Base-by-base conservation (phyloP, 2,329 filamentous ascomycete species). In the Hypoxylon sp. region DNA sequence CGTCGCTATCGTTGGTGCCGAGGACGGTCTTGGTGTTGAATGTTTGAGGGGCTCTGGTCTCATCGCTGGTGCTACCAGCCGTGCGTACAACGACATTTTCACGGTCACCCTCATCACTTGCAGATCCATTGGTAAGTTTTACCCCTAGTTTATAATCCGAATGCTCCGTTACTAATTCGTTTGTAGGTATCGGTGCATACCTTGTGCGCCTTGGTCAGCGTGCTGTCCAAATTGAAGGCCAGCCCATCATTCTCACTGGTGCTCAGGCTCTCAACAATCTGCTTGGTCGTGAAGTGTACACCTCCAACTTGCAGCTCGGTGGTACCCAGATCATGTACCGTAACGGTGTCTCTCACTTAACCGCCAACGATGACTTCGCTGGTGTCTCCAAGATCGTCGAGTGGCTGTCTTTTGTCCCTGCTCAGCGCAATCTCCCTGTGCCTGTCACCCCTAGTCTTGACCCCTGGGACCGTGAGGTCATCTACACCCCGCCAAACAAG, bases 271-370 rank as follows among this genome's bases (percentile, higher is more conserved):
- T 99, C 81, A 99, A 99, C 90, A 99, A 98, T 85, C 87, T 99
- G 76, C 90, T 99, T 68, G 96, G 96, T 77, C 94, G 97, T 75
- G 96, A 99, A 83, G 95, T 99, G 31, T 99, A 99, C 85, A 98
- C 96, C 24, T 98, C 96, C 68, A 99, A 99, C 88, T 84, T 99
- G 78, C 96, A 99, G 86, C 93, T 99, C 73, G 96, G 96, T 90
- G 96, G 96, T 76, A 99, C 96, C n/a, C 96, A 99, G 84, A 99
- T 99, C 88, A 99, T 99, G 96, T 98, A 99, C 90, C 94, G 93
- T 85, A 99, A 99, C 81, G 96, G 96, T 89, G 96, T 99, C 46
- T 98, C 96, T 22, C 96, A 99, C 86, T 95, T 98, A 93, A 98
- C 95, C 74, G 96, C 96, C 77, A 92, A 92, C 75, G 95, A 99